These are phyloP conservation scores for Debaryomyces hansenii DNA, from an alignment of 805 yeast genomes.

Conservation along the genomic window DNA sequence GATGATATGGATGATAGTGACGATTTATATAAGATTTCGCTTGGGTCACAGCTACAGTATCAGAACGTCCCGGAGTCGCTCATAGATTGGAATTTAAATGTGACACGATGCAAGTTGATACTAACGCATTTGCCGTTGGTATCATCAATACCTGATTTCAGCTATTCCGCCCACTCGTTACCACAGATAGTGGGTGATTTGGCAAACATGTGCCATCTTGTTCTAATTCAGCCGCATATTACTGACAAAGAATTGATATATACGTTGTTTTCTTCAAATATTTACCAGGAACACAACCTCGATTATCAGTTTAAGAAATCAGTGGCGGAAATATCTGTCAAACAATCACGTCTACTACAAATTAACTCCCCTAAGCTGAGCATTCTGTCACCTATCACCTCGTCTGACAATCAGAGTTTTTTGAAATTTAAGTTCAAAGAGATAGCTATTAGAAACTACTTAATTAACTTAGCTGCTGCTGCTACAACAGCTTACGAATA, in stretches of 20 bases:
- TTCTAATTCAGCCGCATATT: conserved; percentile 40
- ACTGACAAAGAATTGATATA: conserved; percentile 44
- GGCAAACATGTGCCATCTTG: conserved; percentile 39
- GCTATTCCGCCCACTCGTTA: conserved; percentile 29
- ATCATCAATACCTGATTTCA: conserved; percentile 36
- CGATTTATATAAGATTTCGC: conserved; percentile 34
- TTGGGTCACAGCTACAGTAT: conserved; percentile 40
- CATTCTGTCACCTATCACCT: conserved; percentile 26
- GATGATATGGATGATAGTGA: conserved; percentile 19
- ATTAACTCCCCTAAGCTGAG: conserved; percentile 26
- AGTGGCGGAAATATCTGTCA: conserved; percentile 51
- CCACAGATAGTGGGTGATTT: conserved; percentile 45
- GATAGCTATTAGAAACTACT: conserved; percentile 49
- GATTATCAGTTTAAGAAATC: conserved; percentile 44
- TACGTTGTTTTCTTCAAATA: conserved; percentile 38
- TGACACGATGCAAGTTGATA: conserved; percentile 48
- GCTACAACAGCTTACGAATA: conserved; percentile 55
- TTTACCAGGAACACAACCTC: conserved; percentile 50
- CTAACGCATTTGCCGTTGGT: conserved; percentile 39
- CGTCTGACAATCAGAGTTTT: conserved; percentile 26
- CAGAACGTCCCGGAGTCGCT: conserved; percentile 41
- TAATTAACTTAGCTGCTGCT: conserved; percentile 55
- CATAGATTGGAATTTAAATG: conserved; percentile 54
- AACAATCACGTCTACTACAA: conserved; percentile 45
- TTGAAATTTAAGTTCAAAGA: conserved; percentile 40